phyloP scores from a whole-genome alignment of 768 basidiomycete genomes.

The Rossbeevera mucosa region DNA sequence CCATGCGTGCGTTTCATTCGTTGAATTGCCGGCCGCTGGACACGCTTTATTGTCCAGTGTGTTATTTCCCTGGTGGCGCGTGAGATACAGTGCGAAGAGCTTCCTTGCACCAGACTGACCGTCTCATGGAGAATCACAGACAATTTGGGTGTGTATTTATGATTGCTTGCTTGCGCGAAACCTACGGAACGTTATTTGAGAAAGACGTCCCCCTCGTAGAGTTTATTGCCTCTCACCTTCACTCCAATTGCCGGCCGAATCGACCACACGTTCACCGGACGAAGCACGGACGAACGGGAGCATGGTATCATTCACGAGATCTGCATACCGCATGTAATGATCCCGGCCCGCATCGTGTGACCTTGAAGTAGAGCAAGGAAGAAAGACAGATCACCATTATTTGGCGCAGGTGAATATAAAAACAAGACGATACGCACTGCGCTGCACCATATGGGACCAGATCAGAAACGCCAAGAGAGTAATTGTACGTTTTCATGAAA shows the following conservation, averaged over 20 bases:
- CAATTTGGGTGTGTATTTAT: constrained; percentile 41
- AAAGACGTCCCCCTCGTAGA: background rate
- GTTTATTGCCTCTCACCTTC: constrained; percentile 37
- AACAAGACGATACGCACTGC: constrained; percentile 52
- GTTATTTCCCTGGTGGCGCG: constrained; percentile 42
- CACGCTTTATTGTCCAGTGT: constrained; percentile 67
- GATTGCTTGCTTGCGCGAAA: constrained; percentile 49
- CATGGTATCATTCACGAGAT: constrained; percentile 39
- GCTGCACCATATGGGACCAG: constrained; percentile 62
- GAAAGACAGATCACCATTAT: constrained; percentile 17
- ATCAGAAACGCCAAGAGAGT: constrained; percentile 50
- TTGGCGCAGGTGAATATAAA: constrained; percentile 41
- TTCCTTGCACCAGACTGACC: constrained; percentile 31
- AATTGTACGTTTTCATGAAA: constrained; percentile 55
- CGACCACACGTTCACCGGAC: constrained; percentile 50
- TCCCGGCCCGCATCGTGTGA: constrained; percentile 47
- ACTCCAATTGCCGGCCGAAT: constrained; percentile 65
- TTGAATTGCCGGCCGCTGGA: constrained; percentile 44
- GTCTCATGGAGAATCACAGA: constrained; percentile 54
- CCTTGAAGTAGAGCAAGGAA: constrained; percentile 20
- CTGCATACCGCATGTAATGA: constrained; percentile 48
- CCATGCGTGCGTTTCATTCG: constrained; percentile 46
- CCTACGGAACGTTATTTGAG: background rate
- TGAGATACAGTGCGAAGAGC: background rate
- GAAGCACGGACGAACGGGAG: constrained; percentile 51